Evolutionary conservation across 495 filamentous ascomycete genomes (phyloP).

Genomic region (Hypoxylon intermedium): DNA sequence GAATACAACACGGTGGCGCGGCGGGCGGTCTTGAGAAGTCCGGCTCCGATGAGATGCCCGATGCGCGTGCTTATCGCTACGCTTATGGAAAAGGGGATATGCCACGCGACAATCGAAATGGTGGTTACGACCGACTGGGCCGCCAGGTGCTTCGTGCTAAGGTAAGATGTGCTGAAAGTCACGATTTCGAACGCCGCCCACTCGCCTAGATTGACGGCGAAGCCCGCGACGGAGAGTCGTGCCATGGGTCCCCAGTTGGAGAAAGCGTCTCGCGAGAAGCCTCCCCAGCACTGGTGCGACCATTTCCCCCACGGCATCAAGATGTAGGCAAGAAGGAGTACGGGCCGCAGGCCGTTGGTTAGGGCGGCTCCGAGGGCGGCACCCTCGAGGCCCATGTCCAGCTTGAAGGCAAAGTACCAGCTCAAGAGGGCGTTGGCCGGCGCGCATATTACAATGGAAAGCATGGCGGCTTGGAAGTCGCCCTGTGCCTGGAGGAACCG

Average conservation of each 20-base stretch:
- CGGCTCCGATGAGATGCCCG: constrained; percentile 68
- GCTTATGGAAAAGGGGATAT: constrained; percentile 70
- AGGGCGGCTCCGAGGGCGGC: constrained; percentile 63
- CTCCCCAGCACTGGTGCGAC: constrained; percentile 63
- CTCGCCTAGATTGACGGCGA: constrained; percentile 64
- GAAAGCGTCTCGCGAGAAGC: constrained; percentile 56
- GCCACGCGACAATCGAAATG: constrained; percentile 66
- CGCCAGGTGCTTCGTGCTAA: constrained; percentile 60
- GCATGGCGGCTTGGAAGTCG: constrained; percentile 70
- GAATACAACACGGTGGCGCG: constrained; percentile 42
- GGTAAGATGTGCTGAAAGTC: constrained; percentile 58
- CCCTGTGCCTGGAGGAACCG: constrained; percentile 79
- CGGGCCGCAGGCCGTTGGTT: constrained; percentile 59
- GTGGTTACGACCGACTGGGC: constrained; percentile 72
- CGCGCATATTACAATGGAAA: constrained; percentile 71
- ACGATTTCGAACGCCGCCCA: constrained; percentile 65
- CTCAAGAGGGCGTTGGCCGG: constrained; percentile 77
- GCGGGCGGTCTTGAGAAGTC: constrained; percentile 41
- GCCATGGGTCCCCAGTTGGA: constrained; percentile 65
- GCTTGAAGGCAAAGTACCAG: constrained; percentile 74
- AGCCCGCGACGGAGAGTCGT: constrained; percentile 62
- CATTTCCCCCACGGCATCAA: constrained; percentile 42
- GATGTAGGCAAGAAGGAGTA: constrained; percentile 61
- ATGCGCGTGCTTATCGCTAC: constrained; percentile 70
- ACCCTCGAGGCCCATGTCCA: constrained; percentile 65